These are phyloP conservation scores for Ceratocystis huliohia DNA, from an alignment of 2,329 filamentous ascomycete species.

Conservation along the genomic window DNA sequence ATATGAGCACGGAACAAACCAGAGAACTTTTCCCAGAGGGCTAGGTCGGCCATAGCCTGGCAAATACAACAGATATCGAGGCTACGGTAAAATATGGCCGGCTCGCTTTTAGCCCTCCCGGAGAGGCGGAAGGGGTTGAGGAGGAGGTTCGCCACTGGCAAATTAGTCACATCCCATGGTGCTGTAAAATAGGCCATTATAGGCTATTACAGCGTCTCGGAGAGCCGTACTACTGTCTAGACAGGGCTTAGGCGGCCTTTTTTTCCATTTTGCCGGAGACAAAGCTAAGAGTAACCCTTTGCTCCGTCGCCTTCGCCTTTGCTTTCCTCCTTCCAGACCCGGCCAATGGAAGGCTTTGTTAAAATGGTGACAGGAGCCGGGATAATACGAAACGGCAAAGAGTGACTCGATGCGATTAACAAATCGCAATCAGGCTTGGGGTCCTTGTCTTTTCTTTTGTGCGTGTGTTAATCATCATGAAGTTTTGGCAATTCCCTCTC, in stretches of 20 bases:
- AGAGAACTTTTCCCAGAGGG: too few relatives aligned
- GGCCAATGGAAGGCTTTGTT: not conserved
- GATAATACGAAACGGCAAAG: not conserved
- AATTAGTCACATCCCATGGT: not conserved
- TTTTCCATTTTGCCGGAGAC: constrained; percentile 9
- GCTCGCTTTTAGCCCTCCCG: not conserved
- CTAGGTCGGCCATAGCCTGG: too few relatives aligned
- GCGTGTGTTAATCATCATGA: not conserved
- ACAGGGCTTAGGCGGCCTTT: not conserved
- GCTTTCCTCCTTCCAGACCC: not conserved
- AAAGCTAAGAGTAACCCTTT: not conserved
- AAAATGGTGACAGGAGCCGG: not conserved
- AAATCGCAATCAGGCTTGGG: not conserved
- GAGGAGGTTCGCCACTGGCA: not conserved
- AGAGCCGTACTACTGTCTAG: too few relatives aligned
- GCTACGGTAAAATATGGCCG: not conserved
- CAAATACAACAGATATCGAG: not conserved
- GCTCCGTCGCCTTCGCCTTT: not conserved
- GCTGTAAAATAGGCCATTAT: not conserved
- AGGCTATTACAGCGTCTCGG: too few relatives aligned
- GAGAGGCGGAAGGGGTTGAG: not conserved
- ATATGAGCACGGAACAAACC: not conserved
- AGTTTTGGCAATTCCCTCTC: not conserved
- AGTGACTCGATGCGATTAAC: not conserved
- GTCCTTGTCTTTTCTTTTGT: not conserved